Conservation (phyloP, 73 alveolate species). For the Paramecium caudatum region DNA sequence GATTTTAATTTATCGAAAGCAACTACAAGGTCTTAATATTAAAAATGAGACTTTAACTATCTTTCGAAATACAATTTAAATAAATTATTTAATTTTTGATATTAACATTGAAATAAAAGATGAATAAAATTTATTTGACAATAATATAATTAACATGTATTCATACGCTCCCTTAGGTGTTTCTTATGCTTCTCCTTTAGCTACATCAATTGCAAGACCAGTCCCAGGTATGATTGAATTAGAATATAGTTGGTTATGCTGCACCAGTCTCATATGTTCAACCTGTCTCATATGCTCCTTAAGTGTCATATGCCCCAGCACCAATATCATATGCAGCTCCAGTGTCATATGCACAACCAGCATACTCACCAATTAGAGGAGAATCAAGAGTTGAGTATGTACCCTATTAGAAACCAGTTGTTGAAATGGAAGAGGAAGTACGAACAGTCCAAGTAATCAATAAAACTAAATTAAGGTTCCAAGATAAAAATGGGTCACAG, state of each 20-base stretch:
- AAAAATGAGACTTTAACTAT: background rate
- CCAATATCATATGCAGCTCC: conserved; percentile 32
- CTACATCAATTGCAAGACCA: conserved; percentile 19
- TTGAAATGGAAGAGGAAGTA: conserved; percentile 74
- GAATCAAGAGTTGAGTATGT: conserved; percentile 70
- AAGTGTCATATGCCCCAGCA: background rate
- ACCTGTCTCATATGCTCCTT: conserved; percentile 39
- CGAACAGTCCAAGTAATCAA: conserved; percentile 47
- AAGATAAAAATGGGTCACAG: conserved; percentile 76
- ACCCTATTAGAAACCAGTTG: conserved; percentile 67
- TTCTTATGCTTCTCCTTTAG: conserved; percentile 58
- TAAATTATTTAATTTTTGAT: background rate
- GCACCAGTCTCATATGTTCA: conserved; percentile 13
- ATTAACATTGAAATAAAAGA: background rate
- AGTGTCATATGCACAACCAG: background rate
- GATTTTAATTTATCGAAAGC: background rate
- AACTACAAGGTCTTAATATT: background rate
- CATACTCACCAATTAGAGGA: conserved; percentile 61
- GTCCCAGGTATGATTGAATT: background rate
- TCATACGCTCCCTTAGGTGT: conserved; percentile 39
- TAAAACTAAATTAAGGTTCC: conserved; percentile 52
- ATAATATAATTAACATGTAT: conserved; percentile 27
- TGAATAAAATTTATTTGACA: conserved; percentile 33
- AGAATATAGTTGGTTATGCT: background rate
- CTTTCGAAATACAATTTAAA: background rate